phyloP scores from a whole-genome alignment of 2,329 filamentous ascomycete genomes.

The Thelonectria blattea region DNA sequence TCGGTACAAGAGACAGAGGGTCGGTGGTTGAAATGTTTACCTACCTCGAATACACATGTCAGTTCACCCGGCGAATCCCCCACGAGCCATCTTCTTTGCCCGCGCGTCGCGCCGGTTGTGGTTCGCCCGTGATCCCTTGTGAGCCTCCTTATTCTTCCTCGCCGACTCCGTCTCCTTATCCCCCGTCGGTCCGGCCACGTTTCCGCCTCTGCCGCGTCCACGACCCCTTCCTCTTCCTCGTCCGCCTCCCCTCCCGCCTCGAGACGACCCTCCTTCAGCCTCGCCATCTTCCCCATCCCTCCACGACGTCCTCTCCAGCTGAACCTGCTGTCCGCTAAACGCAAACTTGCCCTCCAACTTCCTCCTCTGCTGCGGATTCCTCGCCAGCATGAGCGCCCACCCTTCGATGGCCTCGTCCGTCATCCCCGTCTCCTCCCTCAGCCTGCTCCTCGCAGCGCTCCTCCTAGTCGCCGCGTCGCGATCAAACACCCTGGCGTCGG shows the following conservation, averaged over 20 bases:
- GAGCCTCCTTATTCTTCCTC: conserved; percentile 78
- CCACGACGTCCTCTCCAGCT: conserved; percentile 72
- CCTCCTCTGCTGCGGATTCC: conserved; percentile 72
- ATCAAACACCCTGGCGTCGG: conserved; percentile 69
- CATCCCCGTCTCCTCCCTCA: conserved; percentile 83
- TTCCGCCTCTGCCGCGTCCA: conserved; percentile 60
- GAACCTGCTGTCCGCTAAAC: conserved; percentile 70
- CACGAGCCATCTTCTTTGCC: conserved; percentile 69
- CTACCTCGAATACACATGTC: conserved; percentile 13
- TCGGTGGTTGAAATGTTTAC: conserved; percentile 4
- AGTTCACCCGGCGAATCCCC: conserved; percentile 45
- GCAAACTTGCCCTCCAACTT: conserved; percentile 74
- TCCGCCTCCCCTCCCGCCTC: conserved; percentile 55
- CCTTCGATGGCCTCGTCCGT: conserved; percentile 94
- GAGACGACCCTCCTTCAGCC: conserved; percentile 53
- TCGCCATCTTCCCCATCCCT: conserved; percentile 57
- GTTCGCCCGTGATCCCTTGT: conserved; percentile 82
- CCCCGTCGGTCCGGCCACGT: conserved; percentile 67
- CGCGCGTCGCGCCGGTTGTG: conserved; percentile 80
- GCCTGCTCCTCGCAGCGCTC: conserved; percentile 62
- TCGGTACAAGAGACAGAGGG: conserved; percentile 31
- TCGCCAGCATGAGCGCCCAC: conserved; percentile 84
- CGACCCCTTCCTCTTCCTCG: conserved; percentile 57
- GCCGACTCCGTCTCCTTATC: conserved; percentile 76
- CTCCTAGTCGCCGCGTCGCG: conserved; percentile 75